phyloP scores from a whole-genome alignment of 345 rosid genomes.

The Populus deltoides region DNA sequence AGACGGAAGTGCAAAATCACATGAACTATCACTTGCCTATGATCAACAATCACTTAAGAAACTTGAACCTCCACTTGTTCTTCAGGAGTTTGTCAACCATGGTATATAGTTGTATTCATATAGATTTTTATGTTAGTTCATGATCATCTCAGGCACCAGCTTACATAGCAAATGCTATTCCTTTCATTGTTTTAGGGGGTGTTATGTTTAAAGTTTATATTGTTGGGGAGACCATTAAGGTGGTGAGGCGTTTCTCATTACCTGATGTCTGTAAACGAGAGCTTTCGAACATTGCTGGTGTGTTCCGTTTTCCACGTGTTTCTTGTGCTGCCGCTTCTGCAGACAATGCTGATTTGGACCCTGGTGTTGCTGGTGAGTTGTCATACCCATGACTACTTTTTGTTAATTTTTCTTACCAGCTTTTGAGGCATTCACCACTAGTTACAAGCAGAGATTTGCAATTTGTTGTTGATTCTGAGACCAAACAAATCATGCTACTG shows the following conservation, averaged over 20 bases:
- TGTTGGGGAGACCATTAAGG: slow-evolving; percentile 83
- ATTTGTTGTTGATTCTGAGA: slow-evolving; percentile 4
- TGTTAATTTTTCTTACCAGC: background rate
- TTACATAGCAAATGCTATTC: background rate
- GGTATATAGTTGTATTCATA: slow-evolving; percentile 38
- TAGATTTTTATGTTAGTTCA: background rate
- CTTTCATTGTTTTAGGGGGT: slow-evolving; percentile 49
- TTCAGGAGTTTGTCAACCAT: slow-evolving; percentile 87
- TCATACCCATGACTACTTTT: background rate
- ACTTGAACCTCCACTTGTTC: slow-evolving; percentile 82
- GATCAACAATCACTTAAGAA: slow-evolving; percentile 57
- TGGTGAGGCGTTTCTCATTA: slow-evolving; percentile 74
- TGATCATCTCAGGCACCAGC: background rate
- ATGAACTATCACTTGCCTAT: slow-evolving; percentile 69
- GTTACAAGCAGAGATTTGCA: background rate
- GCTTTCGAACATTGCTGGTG: slow-evolving; percentile 45
- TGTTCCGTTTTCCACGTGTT: slow-evolving; percentile 60
- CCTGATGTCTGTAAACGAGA: slow-evolving; percentile 74
- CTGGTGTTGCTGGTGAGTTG: slow-evolving; percentile 50
- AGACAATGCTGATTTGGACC: slow-evolving; percentile 65
- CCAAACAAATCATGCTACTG: background rate
- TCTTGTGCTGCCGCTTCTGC: slow-evolving; percentile 74
- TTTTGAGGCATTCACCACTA: background rate
- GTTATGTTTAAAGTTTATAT: slow-evolving; percentile 77
- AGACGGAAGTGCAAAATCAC: slow-evolving; percentile 82